phyloP scores from a whole-genome alignment of 2,329 filamentous ascomycete species.

The Pezicula neosporulosa region DNA sequence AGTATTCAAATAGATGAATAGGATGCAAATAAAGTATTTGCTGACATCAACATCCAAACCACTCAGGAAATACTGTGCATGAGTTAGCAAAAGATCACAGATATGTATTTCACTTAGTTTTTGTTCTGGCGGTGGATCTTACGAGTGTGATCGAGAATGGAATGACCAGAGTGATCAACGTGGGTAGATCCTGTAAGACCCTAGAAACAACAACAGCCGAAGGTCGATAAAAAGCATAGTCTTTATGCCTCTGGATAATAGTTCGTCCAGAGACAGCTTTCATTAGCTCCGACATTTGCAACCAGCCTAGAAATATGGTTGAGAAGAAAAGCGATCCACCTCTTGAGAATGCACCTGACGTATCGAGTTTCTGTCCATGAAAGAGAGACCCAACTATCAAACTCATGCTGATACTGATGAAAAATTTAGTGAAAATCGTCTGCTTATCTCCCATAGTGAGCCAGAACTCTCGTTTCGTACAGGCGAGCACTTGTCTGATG shows the following conservation, averaged over 20 bases:
- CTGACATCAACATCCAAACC: slow-evolving; percentile 53
- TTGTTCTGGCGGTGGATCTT: neutral
- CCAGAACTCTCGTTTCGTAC: slow-evolving; percentile 74
- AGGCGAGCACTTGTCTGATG: slow-evolving; percentile 62
- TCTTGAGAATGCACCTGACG: slow-evolving; percentile 58
- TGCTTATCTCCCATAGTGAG: slow-evolving; percentile 72
- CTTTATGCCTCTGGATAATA: slow-evolving; percentile 65
- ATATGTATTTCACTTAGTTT: neutral
- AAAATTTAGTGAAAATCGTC: slow-evolving; percentile 73
- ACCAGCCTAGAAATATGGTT: slow-evolving; percentile 63
- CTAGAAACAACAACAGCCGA: slow-evolving; percentile 62
- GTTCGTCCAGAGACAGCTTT: slow-evolving; percentile 69
- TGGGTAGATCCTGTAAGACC: slow-evolving; percentile 59
- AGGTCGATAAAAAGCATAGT: slow-evolving; percentile 68
- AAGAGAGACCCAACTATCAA: slow-evolving; percentile 79
- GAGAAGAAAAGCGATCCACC: slow-evolving; percentile 65
- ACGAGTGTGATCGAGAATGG: slow-evolving; percentile 57
- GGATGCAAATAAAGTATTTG: slow-evolving; percentile 63
- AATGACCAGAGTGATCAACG: slow-evolving; percentile 54
- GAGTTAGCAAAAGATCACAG: no score
- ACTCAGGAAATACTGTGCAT: slow-evolving; percentile 54
- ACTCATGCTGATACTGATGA: slow-evolving; percentile 71
- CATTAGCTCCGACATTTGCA: slow-evolving; percentile 76
- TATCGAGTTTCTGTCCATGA: slow-evolving; percentile 60
- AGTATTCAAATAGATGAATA: slow-evolving; percentile 61